Evolutionary conservation across 2,329 filamentous ascomycete species (phyloP), one percentile per base, ranked within the genome.

Genomic region (Beauveria sp.): DNA sequence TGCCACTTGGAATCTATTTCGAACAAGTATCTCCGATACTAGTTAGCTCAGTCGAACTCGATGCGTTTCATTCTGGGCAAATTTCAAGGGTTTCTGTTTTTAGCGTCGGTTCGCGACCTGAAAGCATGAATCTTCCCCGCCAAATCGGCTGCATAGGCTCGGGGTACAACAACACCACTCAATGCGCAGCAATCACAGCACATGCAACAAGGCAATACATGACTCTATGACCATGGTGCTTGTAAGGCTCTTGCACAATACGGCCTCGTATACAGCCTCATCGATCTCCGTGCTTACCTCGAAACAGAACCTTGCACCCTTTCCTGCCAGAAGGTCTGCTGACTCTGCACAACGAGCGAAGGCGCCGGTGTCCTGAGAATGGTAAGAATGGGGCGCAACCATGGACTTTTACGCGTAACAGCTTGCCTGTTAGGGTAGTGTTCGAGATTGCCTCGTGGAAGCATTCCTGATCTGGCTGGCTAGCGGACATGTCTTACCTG

Each of bases 401-500:
- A 20, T 20, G 37, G 56, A 52, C 40, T 37, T 51, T 46, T 53
- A 53, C 48, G 48, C 40, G 40, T 52, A 53, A 20, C 37, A 52
- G 40, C 24, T 53, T 59, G 55, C 56, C 56, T 59, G n/a, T 59
- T 59, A 52, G 46, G 56, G 56, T 40, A 59, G 37, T 37, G 16
- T 59, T 59, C 56, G 47, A 59, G 56, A 59, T 52, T 52, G 48
- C 47, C 37, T 59, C 22, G 48, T 53, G 47, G 56, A 53, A 59
- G 37, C 48, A 59, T 52, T 30, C 37, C 55, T 58, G 55, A 58
- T 51, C 55, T 46, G 55, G 55, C 48, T 59, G 48, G 40, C 48
- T 30, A 53, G 56, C 40, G 56, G 56, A 43, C 24, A 18, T 44
- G 26, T 46, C 37, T 34, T 59, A 22, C 56, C 48, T 14, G 48